Percentiles rank a stretch among this genome's conserved stretches.
These are phyloP conservation scores for Chaetomium sp. DNA, from an alignment of 2,329 filamentous ascomycete species.

Conservation along the genomic window DNA sequence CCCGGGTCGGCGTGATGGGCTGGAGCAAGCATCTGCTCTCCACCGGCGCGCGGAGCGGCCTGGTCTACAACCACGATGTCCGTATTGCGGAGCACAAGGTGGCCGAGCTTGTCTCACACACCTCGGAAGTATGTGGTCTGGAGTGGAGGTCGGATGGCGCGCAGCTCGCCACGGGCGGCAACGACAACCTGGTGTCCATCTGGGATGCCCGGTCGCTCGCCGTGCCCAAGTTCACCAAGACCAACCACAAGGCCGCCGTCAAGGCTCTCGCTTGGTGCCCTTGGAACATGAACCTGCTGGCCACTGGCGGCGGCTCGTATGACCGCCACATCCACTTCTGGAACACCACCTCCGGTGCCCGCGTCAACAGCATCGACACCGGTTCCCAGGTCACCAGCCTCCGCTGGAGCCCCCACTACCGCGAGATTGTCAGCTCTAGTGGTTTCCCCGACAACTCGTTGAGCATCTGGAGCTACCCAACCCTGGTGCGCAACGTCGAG, in stretches of 20 bases:
- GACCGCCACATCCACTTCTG: constrained; percentile 99
- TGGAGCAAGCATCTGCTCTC: constrained; percentile 99
- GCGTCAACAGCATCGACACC: constrained; percentile 98
- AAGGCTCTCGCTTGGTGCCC: constrained; percentile 99
- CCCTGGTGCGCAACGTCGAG: constrained; percentile 93
- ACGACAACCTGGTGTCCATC: constrained; percentile 98
- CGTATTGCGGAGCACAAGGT: constrained; percentile 97
- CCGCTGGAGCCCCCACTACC: constrained; percentile 93
- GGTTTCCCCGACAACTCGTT: constrained; percentile 99
- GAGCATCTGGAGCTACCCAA: constrained; percentile 98
- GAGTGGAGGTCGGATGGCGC: constrained; percentile 97
- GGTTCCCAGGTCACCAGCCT: constrained; percentile 95
- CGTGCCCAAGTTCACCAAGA: constrained; percentile 98
- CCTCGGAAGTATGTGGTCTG: constrained; percentile 93
- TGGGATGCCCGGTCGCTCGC: constrained; percentile 93
- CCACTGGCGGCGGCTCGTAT: constrained; percentile 91
- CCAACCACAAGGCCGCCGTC: constrained; percentile 97
- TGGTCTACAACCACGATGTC: constrained; percentile 98
- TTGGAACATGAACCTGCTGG: constrained; percentile 95
- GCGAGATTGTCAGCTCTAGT: constrained; percentile 94
- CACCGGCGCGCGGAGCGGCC: constrained; percentile 86
- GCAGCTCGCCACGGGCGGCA: constrained; percentile 94
- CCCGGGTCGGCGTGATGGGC: constrained; percentile 93
- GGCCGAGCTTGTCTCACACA: constrained; percentile 93
- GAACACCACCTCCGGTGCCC: constrained; percentile 96